A percentile compares a stretch with the other conserved stretches of the same genome.
These are phyloP conservation scores for Skeletonema menzelii DNA, from an alignment of 108 stramenopile species.

Conservation along the genomic window DNA sequence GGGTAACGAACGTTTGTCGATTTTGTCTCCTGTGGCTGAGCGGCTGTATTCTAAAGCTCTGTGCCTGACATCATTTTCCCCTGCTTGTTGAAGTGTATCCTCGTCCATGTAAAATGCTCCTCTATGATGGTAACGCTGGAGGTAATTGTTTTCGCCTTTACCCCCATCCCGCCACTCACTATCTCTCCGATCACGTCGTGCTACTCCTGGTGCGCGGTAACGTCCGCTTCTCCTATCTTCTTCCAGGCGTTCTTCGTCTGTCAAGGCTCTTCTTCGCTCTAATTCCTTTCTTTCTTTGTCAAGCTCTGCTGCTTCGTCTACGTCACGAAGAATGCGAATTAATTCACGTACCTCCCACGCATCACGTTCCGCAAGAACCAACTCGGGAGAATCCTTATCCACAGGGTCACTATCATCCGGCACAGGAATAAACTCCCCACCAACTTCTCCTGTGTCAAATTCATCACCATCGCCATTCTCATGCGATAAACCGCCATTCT, in stretches of 20 bases:
- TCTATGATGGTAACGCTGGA: conserved; percentile 95
- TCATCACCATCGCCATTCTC: conserved; percentile 49
- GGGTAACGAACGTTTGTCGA: conserved; percentile 86
- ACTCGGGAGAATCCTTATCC: conserved; percentile 45
- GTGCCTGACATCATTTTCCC: conserved; percentile 84
- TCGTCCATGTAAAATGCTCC: conserved; percentile 99
- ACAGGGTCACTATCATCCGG: conserved; percentile 53
- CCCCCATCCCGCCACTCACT: conserved; percentile 27
- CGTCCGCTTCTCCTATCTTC: conserved; percentile 75
- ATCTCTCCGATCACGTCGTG: conserved; percentile 24
- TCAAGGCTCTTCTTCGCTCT: conserved; percentile 78
- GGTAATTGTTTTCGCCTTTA: conserved; percentile 42
- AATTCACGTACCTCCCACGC: conserved; percentile 86
- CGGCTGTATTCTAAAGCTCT: conserved; percentile 77
- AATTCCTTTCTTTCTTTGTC: conserved; percentile 63
- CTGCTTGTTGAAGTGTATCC: conserved; percentile 72
- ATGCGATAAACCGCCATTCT: background rate
- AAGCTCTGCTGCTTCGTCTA: conserved; percentile 53
- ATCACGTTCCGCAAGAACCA: conserved; percentile 48
- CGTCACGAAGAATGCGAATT: conserved; percentile 64
- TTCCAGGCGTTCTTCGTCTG: conserved; percentile 86
- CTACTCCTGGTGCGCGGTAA: conserved; percentile 59
- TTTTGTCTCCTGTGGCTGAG: conserved; percentile 89
- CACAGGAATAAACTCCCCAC: conserved; percentile 29
- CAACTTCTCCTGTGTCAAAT: conserved; percentile 48